Conservation (phyloP, 148 eudicot genomes). For the Cornus suecica region DNA sequence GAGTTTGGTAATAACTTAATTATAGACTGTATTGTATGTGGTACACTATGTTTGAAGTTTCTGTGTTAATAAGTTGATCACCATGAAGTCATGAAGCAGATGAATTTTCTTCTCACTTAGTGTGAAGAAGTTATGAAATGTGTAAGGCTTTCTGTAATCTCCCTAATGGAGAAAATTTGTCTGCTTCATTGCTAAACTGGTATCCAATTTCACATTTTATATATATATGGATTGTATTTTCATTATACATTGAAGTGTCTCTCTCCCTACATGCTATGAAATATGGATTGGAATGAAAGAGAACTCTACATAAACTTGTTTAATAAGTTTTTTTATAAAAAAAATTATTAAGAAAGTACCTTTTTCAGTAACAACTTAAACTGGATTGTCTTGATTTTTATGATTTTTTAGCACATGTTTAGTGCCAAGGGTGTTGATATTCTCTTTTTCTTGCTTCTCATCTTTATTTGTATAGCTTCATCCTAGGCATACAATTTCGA, state of each 20-base stretch:
- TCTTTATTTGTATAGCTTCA: too few relatives aligned
- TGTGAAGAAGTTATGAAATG: neutral
- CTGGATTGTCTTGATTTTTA: too few relatives aligned
- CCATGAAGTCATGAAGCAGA: constrained; percentile 49
- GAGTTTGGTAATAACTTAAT: neutral
- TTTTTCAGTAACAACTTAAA: too few relatives aligned
- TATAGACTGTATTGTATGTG: neutral
- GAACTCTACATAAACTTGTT: too few relatives aligned
- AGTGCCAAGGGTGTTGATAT: too few relatives aligned
- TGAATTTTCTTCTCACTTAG: constrained; percentile 41
- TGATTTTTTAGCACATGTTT: too few relatives aligned
- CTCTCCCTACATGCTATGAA: neutral
- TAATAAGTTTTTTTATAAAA: too few relatives aligned
- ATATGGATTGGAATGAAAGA: too few relatives aligned
- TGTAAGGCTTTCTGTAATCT: constrained; percentile 12
- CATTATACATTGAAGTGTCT: neutral
- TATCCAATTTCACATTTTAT: neutral
- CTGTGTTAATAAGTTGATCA: constrained; percentile 17
- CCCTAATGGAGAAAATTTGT: constrained; percentile 44
- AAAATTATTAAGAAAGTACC: too few relatives aligned
- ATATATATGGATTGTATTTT: neutral
- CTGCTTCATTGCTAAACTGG: constrained; percentile 39
- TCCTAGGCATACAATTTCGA: too few relatives aligned
- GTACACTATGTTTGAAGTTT: neutral
- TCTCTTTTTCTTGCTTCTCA: too few relatives aligned